A percentile compares a stretch with the other conserved stretches of the same genome.
Conservation (phyloP, 2,329 filamentous ascomycete species). For the Talaromyces sp. region DNA sequence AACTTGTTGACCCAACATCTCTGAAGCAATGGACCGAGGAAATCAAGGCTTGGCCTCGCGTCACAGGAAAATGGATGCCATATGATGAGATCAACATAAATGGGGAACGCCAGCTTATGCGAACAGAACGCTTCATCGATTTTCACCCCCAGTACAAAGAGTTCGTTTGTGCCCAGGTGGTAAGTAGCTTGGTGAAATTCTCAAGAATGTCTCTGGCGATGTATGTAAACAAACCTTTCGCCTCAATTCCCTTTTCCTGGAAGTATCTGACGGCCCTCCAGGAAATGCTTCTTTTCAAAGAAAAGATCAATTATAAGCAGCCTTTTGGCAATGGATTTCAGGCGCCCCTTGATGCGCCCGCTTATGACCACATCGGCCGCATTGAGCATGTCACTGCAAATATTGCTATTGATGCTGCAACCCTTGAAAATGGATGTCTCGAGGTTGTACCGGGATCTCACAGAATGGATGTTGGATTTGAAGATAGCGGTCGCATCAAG, state of each 20-base stretch:
- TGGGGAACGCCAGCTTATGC: constrained; percentile 36
- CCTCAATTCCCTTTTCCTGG: background rate
- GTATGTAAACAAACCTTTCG: constrained; percentile 15
- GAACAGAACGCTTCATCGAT: constrained; percentile 39
- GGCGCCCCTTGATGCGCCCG: constrained; percentile 39
- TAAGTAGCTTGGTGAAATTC: constrained; percentile 28
- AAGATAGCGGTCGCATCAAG: constrained; percentile 33
- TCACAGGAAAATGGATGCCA: constrained; percentile 38
- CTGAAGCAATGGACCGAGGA: constrained; percentile 31
- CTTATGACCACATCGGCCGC: constrained; percentile 39
- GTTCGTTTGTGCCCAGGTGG: constrained; percentile 31
- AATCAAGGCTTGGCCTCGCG: constrained; percentile 30
- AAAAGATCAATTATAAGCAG: constrained; percentile 43
- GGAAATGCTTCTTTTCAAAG: constrained; percentile 41
- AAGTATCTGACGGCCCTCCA: constrained; percentile 2
- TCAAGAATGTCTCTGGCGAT: constrained; percentile 31
- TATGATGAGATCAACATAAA: constrained; percentile 37
- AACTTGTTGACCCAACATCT: constrained; percentile 27
- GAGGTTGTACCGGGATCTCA: constrained; percentile 40
- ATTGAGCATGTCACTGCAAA: constrained; percentile 41
- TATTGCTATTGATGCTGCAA: constrained; percentile 37
- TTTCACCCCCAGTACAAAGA: constrained; percentile 31
- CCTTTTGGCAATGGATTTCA: constrained; percentile 38
- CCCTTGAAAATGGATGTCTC: constrained; percentile 35
- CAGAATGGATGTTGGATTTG: constrained; percentile 36